Conservation (phyloP, 2,329 filamentous ascomycete species). For the Cordyceps militaris region DNA sequence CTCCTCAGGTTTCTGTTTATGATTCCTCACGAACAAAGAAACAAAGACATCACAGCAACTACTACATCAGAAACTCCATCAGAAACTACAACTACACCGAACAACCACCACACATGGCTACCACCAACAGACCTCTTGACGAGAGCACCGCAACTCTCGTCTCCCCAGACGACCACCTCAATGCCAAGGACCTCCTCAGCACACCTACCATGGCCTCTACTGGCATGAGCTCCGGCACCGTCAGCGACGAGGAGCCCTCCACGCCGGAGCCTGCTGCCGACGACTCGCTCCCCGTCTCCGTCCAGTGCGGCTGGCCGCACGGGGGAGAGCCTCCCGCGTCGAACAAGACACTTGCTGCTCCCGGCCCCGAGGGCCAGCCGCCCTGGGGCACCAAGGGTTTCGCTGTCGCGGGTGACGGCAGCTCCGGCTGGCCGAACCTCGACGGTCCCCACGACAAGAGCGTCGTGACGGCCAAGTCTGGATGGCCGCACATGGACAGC, state of each 20-base stretch:
- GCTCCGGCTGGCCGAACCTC: neutral
- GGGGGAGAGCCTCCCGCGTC: neutral
- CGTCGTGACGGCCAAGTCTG: neutral
- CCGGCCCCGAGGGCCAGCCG: neutral
- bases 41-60: neutral
- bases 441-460: no score
- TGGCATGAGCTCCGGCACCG: constrained; percentile 2
- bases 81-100: neutral
- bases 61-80: neutral
- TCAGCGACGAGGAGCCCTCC: neutral
- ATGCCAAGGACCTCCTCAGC: neutral
- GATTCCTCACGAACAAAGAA: neutral
- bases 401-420: neutral
- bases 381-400: neutral
- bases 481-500: neutral
- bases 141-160: constrained; percentile 6
- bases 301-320: neutral
- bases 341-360: neutral
- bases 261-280: neutral
- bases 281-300: neutral
- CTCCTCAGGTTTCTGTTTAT: neutral
- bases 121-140: neutral
- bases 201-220: neutral
- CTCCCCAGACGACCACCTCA: neutral
- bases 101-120: neutral